A percentile compares a stretch with the other conserved stretches of the same genome.
These are phyloP conservation scores for Kwoniella sp. DNA, from an alignment of 768 basidiomycete species.

Conservation along the genomic window DNA sequence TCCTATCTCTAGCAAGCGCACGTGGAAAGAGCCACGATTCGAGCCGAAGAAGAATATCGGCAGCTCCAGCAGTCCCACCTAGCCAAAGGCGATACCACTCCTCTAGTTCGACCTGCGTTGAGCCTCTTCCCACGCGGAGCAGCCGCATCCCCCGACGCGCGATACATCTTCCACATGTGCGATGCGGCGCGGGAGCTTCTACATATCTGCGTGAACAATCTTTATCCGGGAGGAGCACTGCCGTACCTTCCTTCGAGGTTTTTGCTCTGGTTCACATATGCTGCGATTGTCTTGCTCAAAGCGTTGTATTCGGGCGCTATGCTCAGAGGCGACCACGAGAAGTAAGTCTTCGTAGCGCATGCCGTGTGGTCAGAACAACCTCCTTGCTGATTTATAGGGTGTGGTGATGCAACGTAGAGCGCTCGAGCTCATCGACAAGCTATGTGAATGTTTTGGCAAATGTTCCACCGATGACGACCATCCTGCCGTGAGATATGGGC, in stretches of 20 bases:
- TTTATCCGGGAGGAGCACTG: conserved; percentile 47
- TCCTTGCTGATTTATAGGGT: too few species aligned
- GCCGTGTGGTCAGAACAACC: too few species aligned
- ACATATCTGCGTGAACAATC: conserved; percentile 48
- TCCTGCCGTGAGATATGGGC: conserved; percentile 49
- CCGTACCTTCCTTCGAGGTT: conserved; percentile 49
- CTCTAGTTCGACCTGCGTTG: conserved; percentile 29
- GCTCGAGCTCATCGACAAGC: conserved; percentile 43
- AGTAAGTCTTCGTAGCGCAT: too few species aligned
- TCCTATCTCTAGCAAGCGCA: conserved; percentile 43
- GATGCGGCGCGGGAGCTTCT: conserved; percentile 50
- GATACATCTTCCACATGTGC: conserved; percentile 53
- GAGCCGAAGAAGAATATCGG: conserved; percentile 47
- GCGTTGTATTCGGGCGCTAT: conserved; percentile 55
- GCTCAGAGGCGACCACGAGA: conserved; percentile 48
- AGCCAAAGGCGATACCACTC: conserved; percentile 15
- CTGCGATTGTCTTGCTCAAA: conserved; percentile 51
- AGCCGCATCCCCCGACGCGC: conserved; percentile 42
- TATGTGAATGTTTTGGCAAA: conserved; percentile 41
- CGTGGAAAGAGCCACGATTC: conserved; percentile 43
- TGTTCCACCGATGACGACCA: conserved; percentile 47
- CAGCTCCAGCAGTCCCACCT: conserved; percentile 24
- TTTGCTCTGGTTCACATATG: conserved; percentile 54
- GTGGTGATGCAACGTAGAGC: conserved; percentile 37
- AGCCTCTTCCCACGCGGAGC: conserved; percentile 50